These are phyloP conservation scores for Brassica juncea DNA, from an alignment of 345 rosid genomes.

Conservation along the genomic window DNA sequence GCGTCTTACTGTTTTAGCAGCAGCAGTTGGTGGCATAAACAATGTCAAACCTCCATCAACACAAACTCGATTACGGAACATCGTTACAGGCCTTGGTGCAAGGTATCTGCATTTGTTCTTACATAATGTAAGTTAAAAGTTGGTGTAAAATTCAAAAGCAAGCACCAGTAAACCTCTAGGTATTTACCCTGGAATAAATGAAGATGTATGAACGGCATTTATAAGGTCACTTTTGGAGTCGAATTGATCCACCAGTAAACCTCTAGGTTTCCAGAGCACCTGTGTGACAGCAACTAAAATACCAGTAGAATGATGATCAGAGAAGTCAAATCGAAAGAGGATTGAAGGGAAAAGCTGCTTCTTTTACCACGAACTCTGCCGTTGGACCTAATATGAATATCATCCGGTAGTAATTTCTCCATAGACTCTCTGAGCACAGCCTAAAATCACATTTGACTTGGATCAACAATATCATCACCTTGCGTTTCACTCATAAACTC, in stretches of 20 bases:
- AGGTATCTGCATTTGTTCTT: constrained; percentile 64
- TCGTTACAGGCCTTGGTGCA: constrained; percentile 88
- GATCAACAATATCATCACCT: neutral
- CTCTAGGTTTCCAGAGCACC: constrained; percentile 87
- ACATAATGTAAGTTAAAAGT: constrained; percentile 6
- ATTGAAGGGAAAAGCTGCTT: constrained; percentile 8
- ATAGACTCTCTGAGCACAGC: constrained; percentile 81
- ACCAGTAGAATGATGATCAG: constrained; percentile 26
- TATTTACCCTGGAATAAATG: constrained; percentile 88
- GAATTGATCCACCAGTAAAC: constrained; percentile 90
- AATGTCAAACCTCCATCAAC: constrained; percentile 95
- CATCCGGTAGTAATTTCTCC: constrained; percentile 73
- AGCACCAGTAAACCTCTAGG: neutral
- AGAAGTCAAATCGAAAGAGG: neutral
- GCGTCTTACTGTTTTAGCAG: constrained; percentile 70
- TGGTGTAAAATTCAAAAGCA: constrained; percentile 9
- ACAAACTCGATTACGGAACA: constrained; percentile 81
- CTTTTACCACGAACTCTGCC: constrained; percentile 91
- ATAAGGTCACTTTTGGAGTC: constrained; percentile 91
- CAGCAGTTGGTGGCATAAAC: constrained; percentile 96
- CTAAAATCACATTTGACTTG: constrained; percentile 35
- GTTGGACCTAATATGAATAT: constrained; percentile 72
- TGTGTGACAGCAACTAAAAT: constrained; percentile 93
- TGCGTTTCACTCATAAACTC: neutral
- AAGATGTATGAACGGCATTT: constrained; percentile 82